Base-by-base conservation (phyloP, 139 green algal species). In the Chlamydomonas schloesseri region DNA sequence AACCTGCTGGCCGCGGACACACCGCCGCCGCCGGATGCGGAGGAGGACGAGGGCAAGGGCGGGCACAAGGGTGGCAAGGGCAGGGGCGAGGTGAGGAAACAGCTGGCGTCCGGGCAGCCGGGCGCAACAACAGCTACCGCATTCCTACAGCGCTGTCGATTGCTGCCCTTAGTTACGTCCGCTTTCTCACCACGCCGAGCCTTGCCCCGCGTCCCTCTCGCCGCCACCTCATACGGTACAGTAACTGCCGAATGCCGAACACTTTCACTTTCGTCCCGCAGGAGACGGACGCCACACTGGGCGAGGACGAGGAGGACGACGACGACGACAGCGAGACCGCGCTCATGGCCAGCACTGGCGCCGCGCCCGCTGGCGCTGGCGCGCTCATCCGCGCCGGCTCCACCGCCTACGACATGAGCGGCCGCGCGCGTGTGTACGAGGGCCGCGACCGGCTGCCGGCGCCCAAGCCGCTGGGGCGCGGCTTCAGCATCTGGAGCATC, bases 401-500 rank as follows among this genome's bases (percentile, higher is more conserved):
- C 42, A 50, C 42, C 42, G 42, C 42, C 42, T 50, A 50, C 42
- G 42, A 5, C 42, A 50, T 50, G 42, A 8, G 42, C 42, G 42
- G 42, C 42, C 42, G 42, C 42, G 42, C 42, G 42, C 42, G 42
- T 8, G 42, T 31, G 20, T 76, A 77, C 53, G 67, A 57, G 46
- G 64, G 78, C 13, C 88, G 88, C 62, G 68, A 33, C 26, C 65
- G 85, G 18, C 81, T 93, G 67, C 90, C 90, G 3, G 84, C 81
- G 21, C 77, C 88, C 28, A 89, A 88, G 50, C 90, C 90, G 20
- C 68, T 93, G 57, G 84, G 88, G 42, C 71, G 80, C 28, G 90
- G 90, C 60, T 93, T 98, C 46, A 94, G 81, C 86, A 88, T 99
- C 47, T 99, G 97, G 97, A 90, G 89, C 58, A 95, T 99, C 73